phyloP scores from a whole-genome alignment of 805 yeast genomes.

The Suhomyces tanzawaensis region DNA sequence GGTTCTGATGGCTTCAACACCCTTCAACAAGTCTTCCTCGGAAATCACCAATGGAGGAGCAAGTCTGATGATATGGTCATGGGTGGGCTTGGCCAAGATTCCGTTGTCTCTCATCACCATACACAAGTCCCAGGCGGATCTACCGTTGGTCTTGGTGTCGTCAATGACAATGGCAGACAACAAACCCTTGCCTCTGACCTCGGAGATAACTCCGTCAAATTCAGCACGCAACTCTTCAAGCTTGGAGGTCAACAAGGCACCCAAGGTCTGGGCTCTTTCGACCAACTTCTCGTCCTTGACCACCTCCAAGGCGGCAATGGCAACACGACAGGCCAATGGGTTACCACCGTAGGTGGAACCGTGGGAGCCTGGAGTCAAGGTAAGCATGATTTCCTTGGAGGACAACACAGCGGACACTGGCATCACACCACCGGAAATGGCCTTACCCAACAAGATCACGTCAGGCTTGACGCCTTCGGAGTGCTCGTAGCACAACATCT shows the following conservation, averaged over 20 bases:
- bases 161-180: conserved; percentile 91
- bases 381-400: conserved; percentile 84
- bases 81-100: conserved; percentile 94
- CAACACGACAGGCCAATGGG: conserved; percentile 89
- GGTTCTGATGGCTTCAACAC: conserved; percentile 68
- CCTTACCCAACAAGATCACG: conserved; percentile 86
- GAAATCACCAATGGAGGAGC: conserved; percentile 95
- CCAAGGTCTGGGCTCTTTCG: conserved; percentile 71
- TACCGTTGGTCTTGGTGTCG: conserved; percentile 75
- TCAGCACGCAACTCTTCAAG: conserved; percentile 51
- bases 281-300: conserved; percentile 83
- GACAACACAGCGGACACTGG: conserved; percentile 92
- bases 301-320: conserved; percentile 90
- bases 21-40: conserved; percentile 79
- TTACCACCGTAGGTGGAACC: conserved; percentile 98
- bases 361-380: conserved; percentile 92
- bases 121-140: conserved; percentile 96
- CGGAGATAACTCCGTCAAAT: conserved; percentile 52
- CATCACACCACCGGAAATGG: conserved; percentile 90
- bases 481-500: conserved; percentile 88
- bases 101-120: conserved; percentile 84
- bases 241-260: conserved; percentile 63
- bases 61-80: conserved; percentile 89
- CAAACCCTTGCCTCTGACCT: conserved; percentile 82
- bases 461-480: conserved; percentile 79